Evolutionary conservation across 2,329 filamentous ascomycete species (phyloP).

Genomic region (Arachnopeziza araneosa): DNA sequence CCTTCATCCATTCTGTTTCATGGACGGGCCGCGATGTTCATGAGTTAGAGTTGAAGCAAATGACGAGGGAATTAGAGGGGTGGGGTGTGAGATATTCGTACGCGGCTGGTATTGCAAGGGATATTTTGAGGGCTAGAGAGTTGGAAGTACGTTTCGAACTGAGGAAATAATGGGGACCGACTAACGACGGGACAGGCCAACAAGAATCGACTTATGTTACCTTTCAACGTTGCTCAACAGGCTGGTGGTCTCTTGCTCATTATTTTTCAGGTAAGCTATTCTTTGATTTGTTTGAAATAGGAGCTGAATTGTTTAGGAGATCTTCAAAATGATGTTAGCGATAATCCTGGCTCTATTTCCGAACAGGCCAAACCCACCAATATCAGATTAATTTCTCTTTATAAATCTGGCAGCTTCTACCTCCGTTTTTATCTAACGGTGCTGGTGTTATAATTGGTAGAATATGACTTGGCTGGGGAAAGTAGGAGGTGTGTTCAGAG

Average conservation of each 20-base stretch:
- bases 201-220: not conserved
- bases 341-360: no score
- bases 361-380: no score
- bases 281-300: not conserved
- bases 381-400: no score
- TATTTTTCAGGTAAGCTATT: not conserved
- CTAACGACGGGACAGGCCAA: not conserved
- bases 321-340: not conserved
- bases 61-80: not conserved
- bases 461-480: no score
- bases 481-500: no score
- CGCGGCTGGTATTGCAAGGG: not conserved
- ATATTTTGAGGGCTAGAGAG: not conserved
- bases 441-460: no score
- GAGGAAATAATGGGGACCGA: not conserved
- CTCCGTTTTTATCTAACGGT: no score
- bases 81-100: not conserved
- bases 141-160: not conserved
- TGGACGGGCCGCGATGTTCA: not conserved
- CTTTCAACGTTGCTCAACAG: not conserved
- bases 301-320: not conserved
- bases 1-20: not conserved
- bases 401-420: no score
- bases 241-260: not conserved
- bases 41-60: not conserved